A percentile compares a stretch with the other conserved stretches of the same genome.
Conservation (phyloP, 495 filamentous ascomycete genomes). For the Ascobolus immersus region DNA sequence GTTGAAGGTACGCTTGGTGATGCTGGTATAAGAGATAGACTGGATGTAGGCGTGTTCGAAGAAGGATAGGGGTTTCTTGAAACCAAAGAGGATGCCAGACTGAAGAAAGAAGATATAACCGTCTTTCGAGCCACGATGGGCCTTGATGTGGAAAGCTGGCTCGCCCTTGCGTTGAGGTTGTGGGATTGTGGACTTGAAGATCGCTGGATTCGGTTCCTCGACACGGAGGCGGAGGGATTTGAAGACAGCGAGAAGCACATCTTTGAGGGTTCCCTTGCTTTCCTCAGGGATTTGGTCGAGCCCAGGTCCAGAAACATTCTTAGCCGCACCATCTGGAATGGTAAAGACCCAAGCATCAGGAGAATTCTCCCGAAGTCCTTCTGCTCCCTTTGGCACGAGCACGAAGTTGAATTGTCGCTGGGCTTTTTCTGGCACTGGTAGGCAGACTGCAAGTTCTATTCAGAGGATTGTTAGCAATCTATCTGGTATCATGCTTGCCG, state of each 20-base stretch:
- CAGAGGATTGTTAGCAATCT: conserved; percentile 9
- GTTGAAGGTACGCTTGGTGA: conserved; percentile 85
- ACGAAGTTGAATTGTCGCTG: conserved; percentile 75
- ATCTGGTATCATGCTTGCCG: conserved; percentile 32
- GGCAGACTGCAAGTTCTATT: conserved; percentile 9
- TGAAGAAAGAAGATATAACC: conserved; percentile 77
- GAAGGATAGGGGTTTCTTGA: conserved; percentile 83
- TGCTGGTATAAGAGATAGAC: conserved; percentile 65
- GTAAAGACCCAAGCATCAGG: conserved; percentile 68
- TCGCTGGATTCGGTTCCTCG: conserved; percentile 38
- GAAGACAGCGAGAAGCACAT: conserved; percentile 35
- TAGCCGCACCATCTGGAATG: conserved; percentile 43
- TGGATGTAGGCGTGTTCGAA: conserved; percentile 55
- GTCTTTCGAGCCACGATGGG: conserved; percentile 80
- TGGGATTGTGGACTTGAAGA: conserved; percentile 51
- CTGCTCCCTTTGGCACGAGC: conserved; percentile 39
- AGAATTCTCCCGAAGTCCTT: conserved; percentile 26
- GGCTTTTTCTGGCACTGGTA: conserved; percentile 72
- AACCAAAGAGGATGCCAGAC: conserved; percentile 70
- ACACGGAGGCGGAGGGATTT: conserved; percentile 33
- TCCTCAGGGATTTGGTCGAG: conserved; percentile 20
- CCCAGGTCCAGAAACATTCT: conserved; percentile 29
- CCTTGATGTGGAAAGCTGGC: conserved; percentile 77
- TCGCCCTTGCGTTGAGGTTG: conserved; percentile 76
- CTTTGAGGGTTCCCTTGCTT: conserved; percentile 32